Percentiles rank a stretch among this genome's conserved stretches.
Conservation (phyloP, 148 eudicot genomes). For the Simmondsia chinensis region DNA sequence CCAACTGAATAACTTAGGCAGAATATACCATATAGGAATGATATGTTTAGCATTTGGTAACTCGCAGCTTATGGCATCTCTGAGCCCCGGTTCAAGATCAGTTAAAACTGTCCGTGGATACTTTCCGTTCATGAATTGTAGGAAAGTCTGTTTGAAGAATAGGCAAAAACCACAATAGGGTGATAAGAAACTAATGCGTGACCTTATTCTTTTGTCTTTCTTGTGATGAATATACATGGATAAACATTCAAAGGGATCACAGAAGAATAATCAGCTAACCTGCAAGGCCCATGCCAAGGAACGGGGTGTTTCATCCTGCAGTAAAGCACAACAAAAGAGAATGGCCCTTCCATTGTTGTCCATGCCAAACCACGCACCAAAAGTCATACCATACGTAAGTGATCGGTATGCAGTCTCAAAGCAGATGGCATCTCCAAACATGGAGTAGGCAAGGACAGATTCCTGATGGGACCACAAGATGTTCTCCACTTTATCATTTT, state of each 20-base stretch:
- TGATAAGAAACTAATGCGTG: too few relatives aligned
- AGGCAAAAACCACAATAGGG: background rate
- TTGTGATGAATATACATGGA: background rate
- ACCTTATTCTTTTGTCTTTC: too few relatives aligned
- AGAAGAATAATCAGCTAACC: slow-evolving; percentile 6
- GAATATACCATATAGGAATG: slow-evolving; percentile 20
- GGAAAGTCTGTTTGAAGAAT: slow-evolving; percentile 16
- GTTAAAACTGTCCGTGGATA: slow-evolving; percentile 24
- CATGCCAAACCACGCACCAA: slow-evolving; percentile 28
- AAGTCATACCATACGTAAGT: slow-evolving; percentile 17
- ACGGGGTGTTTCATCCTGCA: slow-evolving; percentile 23
- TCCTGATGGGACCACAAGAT: slow-evolving; percentile 25
- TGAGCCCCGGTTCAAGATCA: slow-evolving; percentile 25
- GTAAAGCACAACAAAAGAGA: slow-evolving; percentile 24
- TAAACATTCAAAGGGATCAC: background rate
- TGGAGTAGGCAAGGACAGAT: slow-evolving; percentile 15
- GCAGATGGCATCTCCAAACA: slow-evolving; percentile 31
- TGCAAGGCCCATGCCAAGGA: slow-evolving; percentile 24
- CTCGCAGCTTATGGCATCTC: slow-evolving; percentile 23
- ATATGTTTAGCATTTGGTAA: slow-evolving; percentile 27
- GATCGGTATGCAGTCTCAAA: slow-evolving; percentile 24
- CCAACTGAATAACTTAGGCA: slow-evolving; percentile 33
- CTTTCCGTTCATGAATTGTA: slow-evolving; percentile 24
- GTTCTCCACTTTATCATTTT: slow-evolving; percentile 23
- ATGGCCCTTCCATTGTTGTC: slow-evolving; percentile 24